phyloP scores from a whole-genome alignment of 1,284 basidiomycete species.

The Apiotrichum mycotoxinovorans region DNA sequence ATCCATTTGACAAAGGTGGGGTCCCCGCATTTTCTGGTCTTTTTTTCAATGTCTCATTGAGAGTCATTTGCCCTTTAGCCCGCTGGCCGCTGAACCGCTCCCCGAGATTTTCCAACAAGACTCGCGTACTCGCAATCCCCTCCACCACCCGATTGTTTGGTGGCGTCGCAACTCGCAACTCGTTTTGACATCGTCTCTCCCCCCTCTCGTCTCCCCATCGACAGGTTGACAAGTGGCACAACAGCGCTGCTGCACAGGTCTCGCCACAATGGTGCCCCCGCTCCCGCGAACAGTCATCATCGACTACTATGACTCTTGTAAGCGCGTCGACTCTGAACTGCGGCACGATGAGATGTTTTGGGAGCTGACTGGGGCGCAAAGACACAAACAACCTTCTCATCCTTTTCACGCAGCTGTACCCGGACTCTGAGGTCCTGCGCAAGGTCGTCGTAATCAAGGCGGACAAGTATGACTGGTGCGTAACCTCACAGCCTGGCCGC shows the following conservation, averaged over 20 bases:
- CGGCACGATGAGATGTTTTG: too few species aligned
- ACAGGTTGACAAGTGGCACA: not conserved
- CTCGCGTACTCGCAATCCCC: too few species aligned
- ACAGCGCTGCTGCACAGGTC: not conserved
- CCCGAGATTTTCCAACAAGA: too few species aligned
- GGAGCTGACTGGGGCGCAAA: too few species aligned
- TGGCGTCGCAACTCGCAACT: too few species aligned
- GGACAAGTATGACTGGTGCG: conserved; percentile 48
- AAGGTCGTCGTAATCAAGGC: conserved; percentile 50
- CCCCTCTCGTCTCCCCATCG: not conserved
- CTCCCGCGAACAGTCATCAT: conserved; percentile 48
- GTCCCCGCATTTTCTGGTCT: too few species aligned
- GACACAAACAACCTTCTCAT: conserved; percentile 52
- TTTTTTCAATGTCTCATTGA: too few species aligned
- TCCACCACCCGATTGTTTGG: too few species aligned
- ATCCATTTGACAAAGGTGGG: too few species aligned
- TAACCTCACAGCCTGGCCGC: not conserved
- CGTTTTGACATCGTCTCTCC: not conserved
- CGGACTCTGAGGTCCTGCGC: conserved; percentile 41
- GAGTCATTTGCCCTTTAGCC: too few species aligned
- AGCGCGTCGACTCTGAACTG: conserved; percentile 10
- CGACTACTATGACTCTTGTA: conserved; percentile 51
- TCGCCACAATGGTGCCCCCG: conserved; percentile 20
- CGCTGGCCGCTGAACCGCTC: too few species aligned
- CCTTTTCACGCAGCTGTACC: conserved; percentile 47